phyloP scores from a whole-genome alignment of 345 rosid species.

The Citrus mangshanensis region DNA sequence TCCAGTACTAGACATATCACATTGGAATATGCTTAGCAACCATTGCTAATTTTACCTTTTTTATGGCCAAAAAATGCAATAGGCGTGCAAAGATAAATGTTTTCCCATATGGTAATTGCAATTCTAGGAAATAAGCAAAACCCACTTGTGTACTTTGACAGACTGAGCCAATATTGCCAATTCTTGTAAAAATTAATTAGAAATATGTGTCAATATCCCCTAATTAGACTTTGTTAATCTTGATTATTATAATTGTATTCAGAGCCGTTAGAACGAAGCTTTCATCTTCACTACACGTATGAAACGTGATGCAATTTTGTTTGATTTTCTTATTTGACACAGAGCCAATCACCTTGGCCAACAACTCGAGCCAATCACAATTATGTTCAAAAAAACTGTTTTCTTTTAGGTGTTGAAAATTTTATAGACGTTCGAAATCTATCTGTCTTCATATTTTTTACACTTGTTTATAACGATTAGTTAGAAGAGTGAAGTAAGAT shows the following conservation, averaged over 20 bases:
- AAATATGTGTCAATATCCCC: neutral
- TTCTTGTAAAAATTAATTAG: neutral
- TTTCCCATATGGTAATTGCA: neutral
- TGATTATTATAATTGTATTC: neutral
- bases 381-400: neutral
- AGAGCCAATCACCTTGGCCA: neutral
- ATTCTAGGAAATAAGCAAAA: neutral
- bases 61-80: neutral
- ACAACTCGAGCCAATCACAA: neutral
- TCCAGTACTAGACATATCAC: neutral
- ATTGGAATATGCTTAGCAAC: neutral
- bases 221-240: neutral
- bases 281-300: neutral
- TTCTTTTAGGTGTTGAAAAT: neutral
- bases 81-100: neutral
- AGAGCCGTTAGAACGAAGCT: neutral
- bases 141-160: neutral
- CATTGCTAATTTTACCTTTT: neutral
- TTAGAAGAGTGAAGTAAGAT: neutral
- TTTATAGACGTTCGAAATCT: neutral
- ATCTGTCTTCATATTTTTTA: neutral
- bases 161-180: neutral
- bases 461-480: neutral
- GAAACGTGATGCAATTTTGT: neutral
- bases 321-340: neutral